phyloP scores from a whole-genome alignment of 345 rosid species.

The Raphanus raphanistrum region DNA sequence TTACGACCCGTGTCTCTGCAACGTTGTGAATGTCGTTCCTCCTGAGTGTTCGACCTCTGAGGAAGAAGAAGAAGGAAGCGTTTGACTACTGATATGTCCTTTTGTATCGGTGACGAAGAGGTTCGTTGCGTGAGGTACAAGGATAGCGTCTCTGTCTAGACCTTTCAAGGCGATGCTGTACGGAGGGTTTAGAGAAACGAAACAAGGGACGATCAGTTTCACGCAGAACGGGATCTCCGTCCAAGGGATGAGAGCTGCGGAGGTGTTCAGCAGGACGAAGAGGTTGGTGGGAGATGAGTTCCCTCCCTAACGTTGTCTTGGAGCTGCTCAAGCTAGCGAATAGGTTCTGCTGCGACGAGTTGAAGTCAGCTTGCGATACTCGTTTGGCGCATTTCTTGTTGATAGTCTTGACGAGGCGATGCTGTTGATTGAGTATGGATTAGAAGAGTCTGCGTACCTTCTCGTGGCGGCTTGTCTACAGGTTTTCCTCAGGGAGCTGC shows the following conservation, averaged over 20 bases:
- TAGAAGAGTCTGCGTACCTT: slow-evolving; percentile 65
- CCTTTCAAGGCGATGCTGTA: slow-evolving; percentile 76
- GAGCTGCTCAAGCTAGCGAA: slow-evolving; percentile 75
- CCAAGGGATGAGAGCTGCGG: slow-evolving; percentile 63
- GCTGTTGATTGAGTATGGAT: slow-evolving; percentile 65
- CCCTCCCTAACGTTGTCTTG: slow-evolving; percentile 47
- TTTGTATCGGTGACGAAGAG: slow-evolving; percentile 72
- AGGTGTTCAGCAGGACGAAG: slow-evolving; percentile 54
- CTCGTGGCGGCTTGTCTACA: slow-evolving; percentile 83
- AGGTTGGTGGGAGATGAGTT: background rate
- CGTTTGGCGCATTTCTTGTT: slow-evolving; percentile 57
- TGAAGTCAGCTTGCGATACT: slow-evolving; percentile 71
- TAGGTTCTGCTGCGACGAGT: slow-evolving; percentile 69
- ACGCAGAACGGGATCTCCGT: slow-evolving; percentile 58
- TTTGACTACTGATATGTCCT: slow-evolving; percentile 59
- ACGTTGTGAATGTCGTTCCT: slow-evolving; percentile 26
- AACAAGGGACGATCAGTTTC: slow-evolving; percentile 61
- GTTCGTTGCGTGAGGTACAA: slow-evolving; percentile 61
- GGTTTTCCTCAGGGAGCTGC: slow-evolving; percentile 69
- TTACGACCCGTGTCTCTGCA: slow-evolving; percentile 58
- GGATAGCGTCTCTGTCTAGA: slow-evolving; percentile 58
- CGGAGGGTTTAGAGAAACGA: slow-evolving; percentile 61
- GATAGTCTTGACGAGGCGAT: slow-evolving; percentile 51
- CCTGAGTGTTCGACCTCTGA: slow-evolving; percentile 62
- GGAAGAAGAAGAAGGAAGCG: background rate